A percentile compares a stretch with the other conserved stretches of the same genome.
Conservation (phyloP, 2,329 filamentous ascomycete genomes). For the Neofusicoccum kwambonambiense region DNA sequence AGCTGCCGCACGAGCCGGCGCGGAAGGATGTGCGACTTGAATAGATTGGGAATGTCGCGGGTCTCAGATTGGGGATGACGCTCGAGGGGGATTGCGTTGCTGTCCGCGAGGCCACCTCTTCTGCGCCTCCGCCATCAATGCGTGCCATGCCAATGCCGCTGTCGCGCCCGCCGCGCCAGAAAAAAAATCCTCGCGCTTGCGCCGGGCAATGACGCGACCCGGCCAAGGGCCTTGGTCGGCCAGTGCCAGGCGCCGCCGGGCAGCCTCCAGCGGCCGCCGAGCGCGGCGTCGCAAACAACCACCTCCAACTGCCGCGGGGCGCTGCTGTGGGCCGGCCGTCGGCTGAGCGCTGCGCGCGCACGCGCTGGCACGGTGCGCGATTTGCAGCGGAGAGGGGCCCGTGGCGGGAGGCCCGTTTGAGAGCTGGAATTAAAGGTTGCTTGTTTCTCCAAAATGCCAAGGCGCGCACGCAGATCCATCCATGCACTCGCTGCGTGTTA, state of each 20-base stretch:
- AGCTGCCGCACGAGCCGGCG: neutral
- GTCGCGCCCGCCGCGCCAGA: conserved; percentile 3
- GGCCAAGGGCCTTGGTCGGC: conserved; percentile 1
- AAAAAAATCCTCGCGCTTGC: neutral
- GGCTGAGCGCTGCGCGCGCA: neutral
- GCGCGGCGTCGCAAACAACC: neutral
- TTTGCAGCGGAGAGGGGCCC: conserved; percentile 11
- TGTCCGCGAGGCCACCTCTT: neutral
- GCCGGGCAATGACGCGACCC: neutral
- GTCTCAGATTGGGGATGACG: neutral
- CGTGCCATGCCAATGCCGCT: neutral
- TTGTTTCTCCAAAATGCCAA: conserved; percentile 15
- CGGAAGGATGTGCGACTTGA: conserved; percentile 12
- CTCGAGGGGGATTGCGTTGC: neutral
- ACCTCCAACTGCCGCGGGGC: neutral
- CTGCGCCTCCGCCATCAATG: neutral
- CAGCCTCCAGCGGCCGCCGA: too few relatives aligned
- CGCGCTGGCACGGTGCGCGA: neutral
- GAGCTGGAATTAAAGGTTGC: conserved; percentile 13
- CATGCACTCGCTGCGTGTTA: neutral
- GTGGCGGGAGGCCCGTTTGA: neutral
- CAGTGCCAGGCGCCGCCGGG: neutral
- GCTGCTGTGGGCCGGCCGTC: neutral
- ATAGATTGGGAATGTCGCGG: conserved; percentile 6
- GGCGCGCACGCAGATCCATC: conserved; percentile 1